Evolutionary conservation across 2,329 filamentous ascomycete species (phyloP).

Genomic region (Gaeumannomyces tritici): DNA sequence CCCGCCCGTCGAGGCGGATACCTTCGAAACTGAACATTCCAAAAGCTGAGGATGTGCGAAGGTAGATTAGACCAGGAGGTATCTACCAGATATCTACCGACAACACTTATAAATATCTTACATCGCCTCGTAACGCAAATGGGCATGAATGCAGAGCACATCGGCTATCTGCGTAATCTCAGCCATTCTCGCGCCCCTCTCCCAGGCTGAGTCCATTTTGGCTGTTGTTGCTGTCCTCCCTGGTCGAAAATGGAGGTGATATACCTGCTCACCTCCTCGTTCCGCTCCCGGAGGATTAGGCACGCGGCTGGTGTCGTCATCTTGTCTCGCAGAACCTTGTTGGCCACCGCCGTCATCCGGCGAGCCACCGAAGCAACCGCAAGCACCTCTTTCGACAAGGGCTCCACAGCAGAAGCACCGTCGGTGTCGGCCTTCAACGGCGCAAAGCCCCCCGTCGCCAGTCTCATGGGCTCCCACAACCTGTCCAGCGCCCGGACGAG

Average conservation of each 20-base stretch:
- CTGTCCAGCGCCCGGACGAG: conserved; percentile 38
- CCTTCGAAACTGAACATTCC: too few species aligned
- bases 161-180: neutral
- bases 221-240: neutral
- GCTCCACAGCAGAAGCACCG: neutral
- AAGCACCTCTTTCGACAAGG: conserved; percentile 22
- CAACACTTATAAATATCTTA: too few species aligned
- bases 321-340: conserved; percentile 23
- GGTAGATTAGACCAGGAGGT: too few species aligned
- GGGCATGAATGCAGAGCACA: neutral
- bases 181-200: neutral
- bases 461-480: conserved; percentile 38
- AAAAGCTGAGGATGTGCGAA: too few species aligned
- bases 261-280: conserved; percentile 16
- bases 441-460: conserved; percentile 20
- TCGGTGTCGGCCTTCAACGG: conserved; percentile 1
- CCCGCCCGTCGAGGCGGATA: too few species aligned
- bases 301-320: conserved; percentile 10
- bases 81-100: too few species aligned
- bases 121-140: neutral
- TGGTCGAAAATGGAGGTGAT: conserved; percentile 15
- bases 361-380: conserved; percentile 35
- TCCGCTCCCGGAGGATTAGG: neutral
- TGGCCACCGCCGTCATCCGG: conserved; percentile 33
- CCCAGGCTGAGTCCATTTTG: neutral